Evolutionary conservation across 495 filamentous ascomycete species (phyloP).

Genomic region (Tuber calosporum): DNA sequence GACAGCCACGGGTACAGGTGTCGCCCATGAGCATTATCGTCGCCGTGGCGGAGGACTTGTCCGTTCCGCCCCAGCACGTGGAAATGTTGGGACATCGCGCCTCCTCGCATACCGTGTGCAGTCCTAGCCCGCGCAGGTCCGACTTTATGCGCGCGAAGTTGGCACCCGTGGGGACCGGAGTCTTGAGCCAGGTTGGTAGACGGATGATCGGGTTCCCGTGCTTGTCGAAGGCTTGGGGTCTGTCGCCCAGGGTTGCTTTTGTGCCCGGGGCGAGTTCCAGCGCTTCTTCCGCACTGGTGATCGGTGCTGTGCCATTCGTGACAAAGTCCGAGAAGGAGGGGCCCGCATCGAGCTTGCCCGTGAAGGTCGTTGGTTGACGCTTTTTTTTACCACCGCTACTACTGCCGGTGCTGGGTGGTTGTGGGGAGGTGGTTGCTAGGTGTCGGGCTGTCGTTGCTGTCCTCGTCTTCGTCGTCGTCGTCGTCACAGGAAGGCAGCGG

Average conservation of each 20-base stretch:
- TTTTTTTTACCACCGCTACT: conserved; percentile 15
- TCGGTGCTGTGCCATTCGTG: conserved; percentile 41
- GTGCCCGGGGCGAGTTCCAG: conserved; percentile 54
- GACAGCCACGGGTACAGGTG: conserved; percentile 91
- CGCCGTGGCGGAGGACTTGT: conserved; percentile 84
- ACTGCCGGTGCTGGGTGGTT: neutral
- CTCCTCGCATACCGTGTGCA: conserved; percentile 97
- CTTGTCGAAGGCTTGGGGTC: conserved; percentile 51
- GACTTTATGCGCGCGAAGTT: conserved; percentile 92
- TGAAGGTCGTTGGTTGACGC: conserved; percentile 60
- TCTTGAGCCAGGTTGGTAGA: conserved; percentile 91
- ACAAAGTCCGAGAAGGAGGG: conserved; percentile 84
- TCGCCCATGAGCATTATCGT: conserved; percentile 99
- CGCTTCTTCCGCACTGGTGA: conserved; percentile 30
- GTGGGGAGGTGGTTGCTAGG: conserved; percentile 10
- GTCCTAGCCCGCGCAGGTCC: conserved; percentile 77
- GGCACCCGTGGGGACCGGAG: conserved; percentile 69
- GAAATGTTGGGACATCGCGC: conserved; percentile 94
- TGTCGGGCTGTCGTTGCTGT: neutral
- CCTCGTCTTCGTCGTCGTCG: neutral
- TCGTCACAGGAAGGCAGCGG: neutral
- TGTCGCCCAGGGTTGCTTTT: conserved; percentile 51
- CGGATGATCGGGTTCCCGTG: conserved; percentile 82
- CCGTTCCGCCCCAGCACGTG: conserved; percentile 90
- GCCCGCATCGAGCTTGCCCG: conserved; percentile 69